Conservation (phyloP, 306 rosid genomes). For the Cicer bijugum region DNA sequence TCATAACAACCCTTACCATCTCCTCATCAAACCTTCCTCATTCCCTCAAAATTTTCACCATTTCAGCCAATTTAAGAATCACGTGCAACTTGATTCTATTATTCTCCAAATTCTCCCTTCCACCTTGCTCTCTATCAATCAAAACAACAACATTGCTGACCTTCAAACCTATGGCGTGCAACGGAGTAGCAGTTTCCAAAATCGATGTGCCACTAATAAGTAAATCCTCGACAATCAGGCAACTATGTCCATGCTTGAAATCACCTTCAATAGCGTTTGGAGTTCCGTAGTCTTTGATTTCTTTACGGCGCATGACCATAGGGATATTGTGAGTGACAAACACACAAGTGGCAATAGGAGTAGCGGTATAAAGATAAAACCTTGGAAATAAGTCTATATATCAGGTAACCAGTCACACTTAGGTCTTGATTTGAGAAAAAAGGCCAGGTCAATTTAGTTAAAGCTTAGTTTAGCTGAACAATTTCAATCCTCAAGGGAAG, state of each 20-base stretch:
- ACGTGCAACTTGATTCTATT: conserved; percentile 75
- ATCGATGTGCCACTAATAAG: conserved; percentile 87
- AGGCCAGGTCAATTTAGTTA: background rate
- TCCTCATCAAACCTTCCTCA: conserved; percentile 75
- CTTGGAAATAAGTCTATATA: background rate
- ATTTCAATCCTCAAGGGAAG: background rate
- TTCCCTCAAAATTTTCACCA: conserved; percentile 78
- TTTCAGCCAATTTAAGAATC: conserved; percentile 67
- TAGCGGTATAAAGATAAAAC: conserved; percentile 60
- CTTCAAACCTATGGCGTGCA: conserved; percentile 71
- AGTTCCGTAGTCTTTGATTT: conserved; percentile 86
- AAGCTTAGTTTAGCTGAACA: background rate
- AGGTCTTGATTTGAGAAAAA: background rate
- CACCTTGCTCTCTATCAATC: conserved; percentile 91
- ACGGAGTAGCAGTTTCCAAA: conserved; percentile 80
- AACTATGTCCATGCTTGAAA: conserved; percentile 58
- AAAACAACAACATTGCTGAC: conserved; percentile 79
- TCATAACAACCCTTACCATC: conserved; percentile 61
- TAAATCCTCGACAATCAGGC: conserved; percentile 81
- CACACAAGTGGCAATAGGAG: conserved; percentile 83
- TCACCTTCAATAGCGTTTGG: conserved; percentile 80
- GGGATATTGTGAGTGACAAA: conserved; percentile 61
- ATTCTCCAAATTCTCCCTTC: conserved; percentile 78
- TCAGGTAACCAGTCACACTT: background rate
- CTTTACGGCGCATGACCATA: conserved; percentile 97